Evolutionary conservation across 164 flowering plant species (phyloP).

Genomic region (Berberis vulgaris): DNA sequence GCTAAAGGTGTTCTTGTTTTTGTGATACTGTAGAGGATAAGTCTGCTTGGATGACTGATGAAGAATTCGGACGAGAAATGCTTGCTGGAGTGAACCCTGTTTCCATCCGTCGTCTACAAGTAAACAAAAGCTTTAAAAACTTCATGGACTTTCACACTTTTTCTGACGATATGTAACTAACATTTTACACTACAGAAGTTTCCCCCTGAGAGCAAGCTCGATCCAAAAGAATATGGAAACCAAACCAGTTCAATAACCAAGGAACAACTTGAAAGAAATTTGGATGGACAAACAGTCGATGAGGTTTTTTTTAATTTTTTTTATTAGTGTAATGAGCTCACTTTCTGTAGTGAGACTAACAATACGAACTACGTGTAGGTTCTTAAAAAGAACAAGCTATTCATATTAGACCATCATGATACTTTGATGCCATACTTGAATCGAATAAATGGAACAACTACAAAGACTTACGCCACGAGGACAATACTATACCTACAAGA

Average conservation of each 20-base stretch:
- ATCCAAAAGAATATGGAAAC: slow-evolving; percentile 48
- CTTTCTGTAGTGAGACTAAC: slow-evolving; percentile 25
- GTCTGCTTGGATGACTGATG: slow-evolving; percentile 90
- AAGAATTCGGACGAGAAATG: slow-evolving; percentile 89
- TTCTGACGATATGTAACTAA: background rate
- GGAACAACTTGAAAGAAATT: slow-evolving; percentile 43
- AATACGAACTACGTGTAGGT: too few species aligned
- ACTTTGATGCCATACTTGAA: too few species aligned
- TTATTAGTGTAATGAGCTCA: background rate
- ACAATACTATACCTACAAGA: background rate
- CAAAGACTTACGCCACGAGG: background rate
- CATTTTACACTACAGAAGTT: slow-evolving; percentile 41
- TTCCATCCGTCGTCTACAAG: slow-evolving; percentile 53
- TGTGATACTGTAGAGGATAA: slow-evolving; percentile 38
- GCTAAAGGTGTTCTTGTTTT: background rate
- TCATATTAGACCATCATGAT: slow-evolving; percentile 84
- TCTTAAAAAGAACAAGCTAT: slow-evolving; percentile 34
- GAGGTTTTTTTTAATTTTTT: slow-evolving; percentile 32
- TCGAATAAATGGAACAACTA: background rate
- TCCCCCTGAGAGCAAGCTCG: slow-evolving; percentile 77
- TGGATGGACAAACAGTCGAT: slow-evolving; percentile 54
- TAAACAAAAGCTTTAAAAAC: slow-evolving; percentile 12
- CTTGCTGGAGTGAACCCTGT: slow-evolving; percentile 94
- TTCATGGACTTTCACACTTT: background rate
- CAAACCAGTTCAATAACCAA: slow-evolving; percentile 54